These are phyloP conservation scores for Paxillus ammoniavirescens DNA, from an alignment of 768 basidiomycete genomes.

Conservation along the genomic window DNA sequence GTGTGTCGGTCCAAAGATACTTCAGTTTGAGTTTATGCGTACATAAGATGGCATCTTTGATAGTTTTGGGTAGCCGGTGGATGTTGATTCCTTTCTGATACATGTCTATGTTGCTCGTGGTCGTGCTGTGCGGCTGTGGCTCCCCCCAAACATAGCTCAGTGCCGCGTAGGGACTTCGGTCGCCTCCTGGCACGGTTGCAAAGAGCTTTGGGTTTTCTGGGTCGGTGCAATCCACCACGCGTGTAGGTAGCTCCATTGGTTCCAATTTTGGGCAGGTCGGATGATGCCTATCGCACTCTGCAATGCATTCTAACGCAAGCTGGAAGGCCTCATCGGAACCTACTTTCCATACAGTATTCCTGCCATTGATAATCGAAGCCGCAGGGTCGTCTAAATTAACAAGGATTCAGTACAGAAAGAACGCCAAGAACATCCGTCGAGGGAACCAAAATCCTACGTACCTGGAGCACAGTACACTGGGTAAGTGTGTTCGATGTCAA, in stretches of 20 bases:
- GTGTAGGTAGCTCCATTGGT: not conserved
- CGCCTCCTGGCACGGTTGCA: not conserved
- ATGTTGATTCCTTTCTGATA: constrained; percentile 1
- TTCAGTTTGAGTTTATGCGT: constrained; percentile 4
- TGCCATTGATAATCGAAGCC: not conserved
- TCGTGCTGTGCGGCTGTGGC: constrained; percentile 1
- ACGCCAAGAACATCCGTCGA: not conserved
- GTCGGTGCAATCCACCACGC: constrained; percentile 1
- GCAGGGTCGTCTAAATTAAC: not conserved
- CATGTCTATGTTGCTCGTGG: not conserved
- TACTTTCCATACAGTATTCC: constrained; percentile 1
- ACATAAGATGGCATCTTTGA: constrained; percentile 6
- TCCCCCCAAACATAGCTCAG: constrained; percentile 10
- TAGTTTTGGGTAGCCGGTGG: constrained; percentile 1
- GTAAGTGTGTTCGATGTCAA: not conserved
- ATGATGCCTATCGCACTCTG: constrained; percentile 1
- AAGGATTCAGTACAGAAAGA: not conserved
- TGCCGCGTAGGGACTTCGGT: constrained; percentile 2
- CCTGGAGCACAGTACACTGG: not conserved
- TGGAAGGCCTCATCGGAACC: not conserved
- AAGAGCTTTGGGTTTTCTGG: constrained; percentile 1
- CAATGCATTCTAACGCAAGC: constrained; percentile 1
- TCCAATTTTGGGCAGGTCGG: not conserved
- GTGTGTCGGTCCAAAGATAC: constrained; percentile 19
- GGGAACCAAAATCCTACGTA: not conserved